These are phyloP conservation scores for Daldinia vernicosa DNA, from an alignment of 495 filamentous ascomycete species.

Conservation along the genomic window DNA sequence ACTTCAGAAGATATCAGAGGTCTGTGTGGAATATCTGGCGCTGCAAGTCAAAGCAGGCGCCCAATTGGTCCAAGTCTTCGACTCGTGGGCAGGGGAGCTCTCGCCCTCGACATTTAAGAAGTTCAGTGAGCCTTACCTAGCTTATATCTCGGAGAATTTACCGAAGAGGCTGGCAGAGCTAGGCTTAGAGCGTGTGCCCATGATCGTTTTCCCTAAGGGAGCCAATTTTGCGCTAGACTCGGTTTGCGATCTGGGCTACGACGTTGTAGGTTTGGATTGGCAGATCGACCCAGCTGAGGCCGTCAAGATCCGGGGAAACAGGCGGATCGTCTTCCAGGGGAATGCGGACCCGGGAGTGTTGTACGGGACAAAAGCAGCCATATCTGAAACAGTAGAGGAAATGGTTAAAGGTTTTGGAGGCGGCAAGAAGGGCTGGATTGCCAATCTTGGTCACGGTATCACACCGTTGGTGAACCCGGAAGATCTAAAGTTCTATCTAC, in stretches of 20 bases:
- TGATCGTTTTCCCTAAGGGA: conserved; percentile 99
- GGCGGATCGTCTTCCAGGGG: conserved; percentile 82
- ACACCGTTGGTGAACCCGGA: conserved; percentile 94
- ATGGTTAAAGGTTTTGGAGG: conserved; percentile 86
- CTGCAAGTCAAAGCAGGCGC: conserved; percentile 92
- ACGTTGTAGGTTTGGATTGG: conserved; percentile 96
- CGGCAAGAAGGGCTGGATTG: conserved; percentile 71
- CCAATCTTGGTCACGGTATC: conserved; percentile 92
- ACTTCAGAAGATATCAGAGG: conserved; percentile 86
- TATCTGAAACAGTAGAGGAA: conserved; percentile 77
- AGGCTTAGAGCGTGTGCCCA: conserved; percentile 81
- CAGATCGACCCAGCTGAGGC: conserved; percentile 88
- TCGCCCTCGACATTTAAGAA: conserved; percentile 81
- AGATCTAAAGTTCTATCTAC: conserved; percentile 88
- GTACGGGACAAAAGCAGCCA: conserved; percentile 82
- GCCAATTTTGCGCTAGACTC: conserved; percentile 96
- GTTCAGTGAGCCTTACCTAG: conserved; percentile 87
- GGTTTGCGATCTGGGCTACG: conserved; percentile 86
- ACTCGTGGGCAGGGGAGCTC: conserved; percentile 96
- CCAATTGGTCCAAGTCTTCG: conserved; percentile 95
- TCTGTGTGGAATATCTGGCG: conserved; percentile 94
- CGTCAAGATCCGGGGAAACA: conserved; percentile 73
- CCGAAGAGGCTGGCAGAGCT: conserved; percentile 76
- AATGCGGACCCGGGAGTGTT: conserved; percentile 95
- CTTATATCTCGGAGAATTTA: conserved; percentile 80